Base-by-base conservation (phyloP, 2,329 filamentous ascomycete genomes). In the Periconia sp. region DNA sequence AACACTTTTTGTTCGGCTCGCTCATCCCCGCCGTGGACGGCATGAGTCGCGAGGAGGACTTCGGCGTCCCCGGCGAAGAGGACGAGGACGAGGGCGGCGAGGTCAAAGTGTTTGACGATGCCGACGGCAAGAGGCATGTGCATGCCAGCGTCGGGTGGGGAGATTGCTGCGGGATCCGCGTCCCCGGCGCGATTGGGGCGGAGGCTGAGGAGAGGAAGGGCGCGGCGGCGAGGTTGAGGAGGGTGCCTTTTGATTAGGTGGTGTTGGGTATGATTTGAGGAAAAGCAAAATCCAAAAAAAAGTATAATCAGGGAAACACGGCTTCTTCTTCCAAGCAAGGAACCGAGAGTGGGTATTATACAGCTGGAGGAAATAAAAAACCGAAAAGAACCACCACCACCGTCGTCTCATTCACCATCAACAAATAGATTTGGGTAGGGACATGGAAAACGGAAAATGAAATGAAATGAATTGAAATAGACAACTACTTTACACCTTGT, bases 141-240 rank as follows among this genome's bases (percentile, higher is more conserved):
- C 89, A 94, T 74, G 83, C 87, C 47, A 82, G 66, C 18, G 76
- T 79, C 50, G 82, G 80, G 43, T 99, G 94, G 90, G 93, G 93
- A 6, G 94, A 99, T 73, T 99, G 94, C 74, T 99, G 94, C 71
- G 94, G 94, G 23, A 99, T 99, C 74, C 93, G 96, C 65, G 94
- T 99, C 15, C 95, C 94, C 0, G 96, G 92, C 69, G 93, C 91
- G 49, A 83, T 97, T 53, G 95, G 92, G 27, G 95, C 94, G 1
- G 91, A 91, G 14, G 88, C 92, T 62, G 93, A 96, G 76, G 88
- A 89, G 82, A 88, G 84, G 79, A 97, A 95, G 62, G 83, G 81
- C 30, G 86, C 82, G 15, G 81, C 85, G 37, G 55, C 57, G 55
- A 76, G 79, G 15, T 71, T 95, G 62, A 83, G 91, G 59, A 83